Percentiles rank a stretch among this genome's conserved stretches.
Conservation (phyloP, 2,329 filamentous ascomycete species). For the Aspergillus persii region DNA sequence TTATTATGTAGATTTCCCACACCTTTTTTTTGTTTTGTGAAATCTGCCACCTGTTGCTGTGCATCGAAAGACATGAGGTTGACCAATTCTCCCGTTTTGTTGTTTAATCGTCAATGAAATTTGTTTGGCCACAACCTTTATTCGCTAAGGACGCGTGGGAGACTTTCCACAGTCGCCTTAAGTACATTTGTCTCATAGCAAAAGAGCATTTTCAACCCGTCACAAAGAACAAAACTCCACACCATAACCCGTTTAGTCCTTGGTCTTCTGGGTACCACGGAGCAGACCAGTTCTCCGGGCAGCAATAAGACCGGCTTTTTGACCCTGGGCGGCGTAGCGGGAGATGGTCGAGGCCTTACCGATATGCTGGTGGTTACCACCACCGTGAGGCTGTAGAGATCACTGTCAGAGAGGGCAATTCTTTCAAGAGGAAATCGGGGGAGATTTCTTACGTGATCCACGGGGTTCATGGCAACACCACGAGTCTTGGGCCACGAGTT, state of each 20-base stretch:
- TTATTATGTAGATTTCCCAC: neutral
- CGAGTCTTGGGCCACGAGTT: constrained; percentile 99
- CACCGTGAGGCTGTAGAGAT: constrained; percentile 69
- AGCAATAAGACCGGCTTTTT: constrained; percentile 99
- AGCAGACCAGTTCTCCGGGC: constrained; percentile 99
- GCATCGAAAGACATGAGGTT: constrained; percentile 7
- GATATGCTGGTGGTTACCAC: constrained; percentile 99
- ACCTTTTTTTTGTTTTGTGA: neutral
- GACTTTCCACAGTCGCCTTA: constrained; percentile 40
- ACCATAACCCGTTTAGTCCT: constrained; percentile 71
- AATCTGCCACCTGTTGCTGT: neutral
- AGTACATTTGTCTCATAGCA: constrained; percentile 44
- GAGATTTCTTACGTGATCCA: constrained; percentile 74
- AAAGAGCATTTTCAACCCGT: constrained; percentile 41
- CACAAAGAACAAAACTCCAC: constrained; percentile 60
- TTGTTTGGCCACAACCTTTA: constrained; percentile 41
- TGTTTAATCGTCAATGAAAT: constrained; percentile 30
- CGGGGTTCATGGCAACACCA: constrained; percentile 99
- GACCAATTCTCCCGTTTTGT: constrained; percentile 24
- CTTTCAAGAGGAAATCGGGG: neutral
- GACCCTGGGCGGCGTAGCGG: constrained; percentile 94
- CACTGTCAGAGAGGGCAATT: constrained; percentile 17
- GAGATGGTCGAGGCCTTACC: constrained; percentile 99
- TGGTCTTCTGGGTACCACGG: constrained; percentile 99
- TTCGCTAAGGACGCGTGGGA: constrained; percentile 39